Conservation (phyloP, 2,329 filamentous ascomycete genomes). For the Magnaporthiopsis incrustans region DNA sequence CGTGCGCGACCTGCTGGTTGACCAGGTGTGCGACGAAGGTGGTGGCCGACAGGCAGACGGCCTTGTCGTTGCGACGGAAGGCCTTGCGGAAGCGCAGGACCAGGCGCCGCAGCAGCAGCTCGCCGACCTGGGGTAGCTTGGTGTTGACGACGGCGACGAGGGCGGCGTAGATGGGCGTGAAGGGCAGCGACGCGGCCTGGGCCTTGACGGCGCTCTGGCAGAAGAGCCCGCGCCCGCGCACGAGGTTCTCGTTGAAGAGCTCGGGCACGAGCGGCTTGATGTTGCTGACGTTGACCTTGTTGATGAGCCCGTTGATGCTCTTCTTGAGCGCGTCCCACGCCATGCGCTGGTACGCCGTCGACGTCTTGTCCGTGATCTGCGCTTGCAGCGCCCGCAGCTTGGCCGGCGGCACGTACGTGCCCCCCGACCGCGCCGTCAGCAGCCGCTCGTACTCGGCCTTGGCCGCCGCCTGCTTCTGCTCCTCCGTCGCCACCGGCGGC, state of each 20-base stretch:
- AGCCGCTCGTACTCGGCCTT: constrained; percentile 94
- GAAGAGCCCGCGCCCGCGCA: constrained; percentile 85
- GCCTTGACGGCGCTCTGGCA: constrained; percentile 98
- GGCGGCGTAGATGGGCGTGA: constrained; percentile 91
- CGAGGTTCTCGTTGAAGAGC: constrained; percentile 87
- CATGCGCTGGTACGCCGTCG: constrained; percentile 97
- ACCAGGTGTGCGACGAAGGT: constrained; percentile 93
- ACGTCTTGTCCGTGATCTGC: constrained; percentile 92
- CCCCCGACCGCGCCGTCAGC: constrained; percentile 84
- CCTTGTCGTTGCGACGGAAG: constrained; percentile 94
- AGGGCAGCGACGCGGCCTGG: constrained; percentile 89
- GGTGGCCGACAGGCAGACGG: constrained; percentile 85
- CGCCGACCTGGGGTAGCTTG: constrained; percentile 89
- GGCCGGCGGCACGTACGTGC: constrained; percentile 92
- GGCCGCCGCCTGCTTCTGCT: constrained; percentile 78
- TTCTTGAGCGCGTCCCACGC: constrained; percentile 99
- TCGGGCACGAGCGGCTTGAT: constrained; percentile 97
- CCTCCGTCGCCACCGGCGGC: constrained; percentile 50
- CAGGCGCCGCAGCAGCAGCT: constrained; percentile 76
- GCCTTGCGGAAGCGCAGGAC: constrained; percentile 92
- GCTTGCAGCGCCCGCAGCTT: constrained; percentile 85
- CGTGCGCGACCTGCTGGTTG: constrained; percentile 92
- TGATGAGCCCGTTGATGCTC: constrained; percentile 96
- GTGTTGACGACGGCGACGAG: constrained; percentile 97
- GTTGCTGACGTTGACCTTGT: constrained; percentile 97